Evolutionary conservation across 129 eudicot species (phyloP).

Genomic region (Centaurea solstitialis): DNA sequence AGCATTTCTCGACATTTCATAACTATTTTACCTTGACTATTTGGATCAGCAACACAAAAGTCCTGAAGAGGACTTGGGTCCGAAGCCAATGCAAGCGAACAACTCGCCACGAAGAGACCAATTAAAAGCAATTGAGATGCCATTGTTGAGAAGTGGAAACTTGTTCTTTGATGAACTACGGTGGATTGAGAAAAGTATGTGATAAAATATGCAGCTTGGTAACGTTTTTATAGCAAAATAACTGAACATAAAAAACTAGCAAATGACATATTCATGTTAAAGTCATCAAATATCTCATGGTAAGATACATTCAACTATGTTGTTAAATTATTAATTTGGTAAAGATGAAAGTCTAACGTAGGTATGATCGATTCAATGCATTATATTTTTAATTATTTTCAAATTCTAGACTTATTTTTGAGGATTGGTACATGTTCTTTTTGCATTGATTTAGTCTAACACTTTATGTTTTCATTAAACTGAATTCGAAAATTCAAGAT

Average conservation of each 20-base stretch:
- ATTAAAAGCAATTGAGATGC: constrained; percentile 4
- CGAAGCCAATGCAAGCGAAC: constrained; percentile 3
- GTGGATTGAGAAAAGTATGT: neutral
- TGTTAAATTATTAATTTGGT: too few species aligned
- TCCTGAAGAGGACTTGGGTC: constrained; percentile 23
- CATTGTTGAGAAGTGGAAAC: neutral
- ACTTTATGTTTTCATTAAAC: too few species aligned
- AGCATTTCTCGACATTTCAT: neutral
- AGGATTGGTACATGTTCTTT: too few species aligned
- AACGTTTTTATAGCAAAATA: neutral
- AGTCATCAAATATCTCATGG: neutral
- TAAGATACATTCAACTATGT: too few species aligned
- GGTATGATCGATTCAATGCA: too few species aligned
- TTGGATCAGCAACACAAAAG: constrained; percentile 14
- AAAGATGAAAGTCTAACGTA: too few species aligned
- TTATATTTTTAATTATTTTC: too few species aligned
- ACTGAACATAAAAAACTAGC: neutral
- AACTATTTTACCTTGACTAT: neutral
- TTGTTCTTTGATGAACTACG: neutral
- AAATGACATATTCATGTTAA: neutral
- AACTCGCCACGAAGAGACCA: neutral
- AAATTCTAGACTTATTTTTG: too few species aligned
- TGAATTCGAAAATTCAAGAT: too few species aligned
- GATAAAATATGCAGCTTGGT: neutral
- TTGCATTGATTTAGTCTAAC: too few species aligned